Percentiles rank a stretch among this genome's conserved stretches.
phyloP scores from a whole-genome alignment of 1,284 basidiomycete genomes.

The Sporisorium scitamineum region DNA sequence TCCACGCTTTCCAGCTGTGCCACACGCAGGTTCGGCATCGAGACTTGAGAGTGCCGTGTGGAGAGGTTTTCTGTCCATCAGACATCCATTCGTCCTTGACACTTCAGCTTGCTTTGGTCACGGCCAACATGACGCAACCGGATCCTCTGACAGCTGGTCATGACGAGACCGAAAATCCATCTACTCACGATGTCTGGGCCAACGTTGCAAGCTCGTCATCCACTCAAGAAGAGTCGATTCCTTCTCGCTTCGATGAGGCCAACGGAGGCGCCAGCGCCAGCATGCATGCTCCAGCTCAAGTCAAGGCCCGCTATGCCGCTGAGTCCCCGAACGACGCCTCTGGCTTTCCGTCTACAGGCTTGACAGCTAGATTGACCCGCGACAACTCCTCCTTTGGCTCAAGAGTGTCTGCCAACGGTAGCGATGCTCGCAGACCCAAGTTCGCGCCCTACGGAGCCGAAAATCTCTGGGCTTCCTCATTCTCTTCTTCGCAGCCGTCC shows the following conservation, averaged over 20 bases:
- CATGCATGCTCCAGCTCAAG: slow-evolving; percentile 45
- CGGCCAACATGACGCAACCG: slow-evolving; percentile 18
- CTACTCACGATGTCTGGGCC: slow-evolving; percentile 31
- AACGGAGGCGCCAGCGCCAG: slow-evolving; percentile 52
- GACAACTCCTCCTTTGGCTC: slow-evolving; percentile 40
- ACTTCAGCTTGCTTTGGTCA: not conserved
- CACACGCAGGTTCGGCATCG: not conserved
- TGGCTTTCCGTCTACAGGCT: slow-evolving; percentile 33
- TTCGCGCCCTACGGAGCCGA: slow-evolving; percentile 40
- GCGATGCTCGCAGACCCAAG: slow-evolving; percentile 17
- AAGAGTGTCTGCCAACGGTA: slow-evolving; percentile 6
- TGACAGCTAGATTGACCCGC: slow-evolving; percentile 31
- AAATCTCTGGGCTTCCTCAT: slow-evolving; percentile 32
- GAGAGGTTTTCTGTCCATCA: not conserved
- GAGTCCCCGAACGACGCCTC: slow-evolving; percentile 18
- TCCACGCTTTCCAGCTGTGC: too few relatives aligned
- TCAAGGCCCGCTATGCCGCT: slow-evolving; percentile 2
- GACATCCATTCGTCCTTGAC: not conserved
- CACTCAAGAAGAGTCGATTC: not conserved
- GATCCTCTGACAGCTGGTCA: slow-evolving; percentile 19
- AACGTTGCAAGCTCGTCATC: slow-evolving; percentile 17
- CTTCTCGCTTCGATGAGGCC: slow-evolving; percentile 15
- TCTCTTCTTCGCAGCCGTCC: slow-evolving; percentile 18
- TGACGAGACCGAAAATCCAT: slow-evolving; percentile 5
- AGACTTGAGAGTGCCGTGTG: not conserved